Evolutionary conservation across 2,329 filamentous ascomycete species (phyloP), one percentile per base, ranked within the genome.

Genomic region (Cladophialophora exuberans): DNA sequence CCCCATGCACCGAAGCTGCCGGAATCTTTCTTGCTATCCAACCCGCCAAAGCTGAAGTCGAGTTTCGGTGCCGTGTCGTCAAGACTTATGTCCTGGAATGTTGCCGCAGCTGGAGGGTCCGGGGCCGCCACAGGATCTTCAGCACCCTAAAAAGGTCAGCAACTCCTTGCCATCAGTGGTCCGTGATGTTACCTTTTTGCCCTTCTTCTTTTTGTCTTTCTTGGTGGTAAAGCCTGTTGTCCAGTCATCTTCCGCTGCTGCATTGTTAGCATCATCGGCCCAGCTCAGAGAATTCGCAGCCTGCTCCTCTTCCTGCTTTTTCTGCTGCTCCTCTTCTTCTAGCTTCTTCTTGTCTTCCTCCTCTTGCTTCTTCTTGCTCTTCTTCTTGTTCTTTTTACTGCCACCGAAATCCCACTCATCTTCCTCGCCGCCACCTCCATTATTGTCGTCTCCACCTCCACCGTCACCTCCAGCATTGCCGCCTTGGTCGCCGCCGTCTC

Each of bases 51-150:
- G 56, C 76, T 79, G 11, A 84, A 66, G 58, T 85, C 81, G 4
- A 84, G 66, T 52, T 82, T 81, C 1, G 83, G 81, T n/a, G 74
- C 77, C 22, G 72, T 66, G 52, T 86, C 84, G 61, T 85, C 80
- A 22, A 90, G 70, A 64, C 83, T 87, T 61, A 90, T 83, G 23
- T 89, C 85, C 39, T 88, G 79, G 62, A 89, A 89, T n/a, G 78
- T 72, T 52, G 81, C 79, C 38, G 71, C 62, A 10, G 74, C 66
- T 20, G 65, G 62, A 7, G 70, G 67, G 17, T 73, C 71, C 4
- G 65, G 66, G 42, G 73, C 62, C 9, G 66, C 60, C 39, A 73
- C 62, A 4, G 66, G 61, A 31, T 70, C 65, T 36, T 69, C 72
- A 22, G 62, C 59, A 38, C 68, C 66, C 65, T 69, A 36, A 20